phyloP scores from a whole-genome alignment of 352 stramenopile species.

The Blastocystis hominis region DNA sequence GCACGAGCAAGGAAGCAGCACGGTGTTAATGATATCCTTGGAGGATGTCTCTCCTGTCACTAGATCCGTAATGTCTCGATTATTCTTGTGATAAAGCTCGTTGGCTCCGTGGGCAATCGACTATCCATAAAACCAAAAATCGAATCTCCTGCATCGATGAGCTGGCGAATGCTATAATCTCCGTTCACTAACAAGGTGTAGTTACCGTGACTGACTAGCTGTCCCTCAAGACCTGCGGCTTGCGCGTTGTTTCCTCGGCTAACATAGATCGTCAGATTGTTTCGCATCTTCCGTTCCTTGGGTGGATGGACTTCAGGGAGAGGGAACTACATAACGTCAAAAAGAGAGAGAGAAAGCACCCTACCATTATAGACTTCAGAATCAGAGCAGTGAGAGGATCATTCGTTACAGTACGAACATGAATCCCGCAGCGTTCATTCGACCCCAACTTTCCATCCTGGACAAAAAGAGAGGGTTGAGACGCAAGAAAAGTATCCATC shows the following conservation, averaged over 20 bases:
- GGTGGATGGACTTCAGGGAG: background rate
- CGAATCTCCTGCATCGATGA: background rate
- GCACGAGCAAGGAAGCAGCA: constrained; percentile 35
- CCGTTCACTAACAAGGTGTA: constrained; percentile 45
- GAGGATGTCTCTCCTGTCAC: background rate
- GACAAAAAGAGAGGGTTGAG: constrained; percentile 1
- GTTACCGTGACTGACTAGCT: background rate
- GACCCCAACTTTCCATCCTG: constrained; percentile 35
- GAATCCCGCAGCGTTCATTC: background rate
- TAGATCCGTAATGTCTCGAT: constrained; percentile 17
- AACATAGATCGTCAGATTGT: constrained; percentile 50
- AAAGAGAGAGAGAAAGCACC: background rate
- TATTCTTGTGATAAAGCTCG: constrained; percentile 20
- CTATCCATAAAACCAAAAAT: background rate
- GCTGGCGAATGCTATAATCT: constrained; percentile 24
- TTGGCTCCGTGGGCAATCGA: background rate
- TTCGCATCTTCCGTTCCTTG: background rate
- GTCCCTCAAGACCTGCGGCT: background rate
- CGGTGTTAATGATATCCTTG: constrained; percentile 43
- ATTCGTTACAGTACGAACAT: constrained; percentile 40
- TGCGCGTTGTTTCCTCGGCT: background rate
- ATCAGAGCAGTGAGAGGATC: background rate
- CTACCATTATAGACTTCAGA: constrained; percentile 29
- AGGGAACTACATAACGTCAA: constrained; percentile 10
- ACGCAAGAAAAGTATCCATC: constrained; percentile 24